phyloP scores from a whole-genome alignment of 2,329 filamentous ascomycete genomes.

The Raffaelea deltoideospora region DNA sequence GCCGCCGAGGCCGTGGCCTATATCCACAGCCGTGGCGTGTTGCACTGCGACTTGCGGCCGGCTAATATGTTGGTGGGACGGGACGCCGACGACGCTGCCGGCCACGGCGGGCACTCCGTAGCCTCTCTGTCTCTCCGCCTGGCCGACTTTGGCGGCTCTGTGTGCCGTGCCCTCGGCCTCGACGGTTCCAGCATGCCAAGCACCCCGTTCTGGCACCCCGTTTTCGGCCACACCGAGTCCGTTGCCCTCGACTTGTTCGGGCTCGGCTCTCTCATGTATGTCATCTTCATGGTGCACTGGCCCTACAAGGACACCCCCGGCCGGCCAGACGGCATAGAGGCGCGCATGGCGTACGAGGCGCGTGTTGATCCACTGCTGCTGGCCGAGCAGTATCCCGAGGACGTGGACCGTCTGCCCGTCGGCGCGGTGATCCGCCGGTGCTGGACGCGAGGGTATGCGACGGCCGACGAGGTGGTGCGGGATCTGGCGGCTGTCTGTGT shows the following conservation, averaged over 20 bases:
- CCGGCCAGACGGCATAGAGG: neutral
- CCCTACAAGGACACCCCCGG: neutral
- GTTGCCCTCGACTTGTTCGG: conserved; percentile 1
- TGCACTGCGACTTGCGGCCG: conserved; percentile 1
- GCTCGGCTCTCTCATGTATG: conserved; percentile 1
- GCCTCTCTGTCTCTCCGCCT: conserved; percentile 1
- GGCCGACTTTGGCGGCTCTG: conserved; percentile 1
- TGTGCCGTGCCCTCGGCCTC: neutral
- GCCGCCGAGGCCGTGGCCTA: conserved; percentile 1
- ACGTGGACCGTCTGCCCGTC: conserved; percentile 1
- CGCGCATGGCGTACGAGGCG: conserved; percentile 1
- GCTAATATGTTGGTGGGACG: conserved; percentile 1
- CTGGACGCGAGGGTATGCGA: conserved; percentile 1
- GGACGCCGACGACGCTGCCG: neutral
- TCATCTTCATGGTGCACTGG: conserved; percentile 1
- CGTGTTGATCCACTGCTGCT: neutral
- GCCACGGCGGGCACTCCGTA: neutral
- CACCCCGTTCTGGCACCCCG: conserved; percentile 2
- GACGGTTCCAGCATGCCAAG: conserved; percentile 1
- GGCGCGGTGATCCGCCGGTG: conserved; percentile 1
- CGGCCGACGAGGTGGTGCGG: neutral
- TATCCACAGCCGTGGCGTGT: neutral
- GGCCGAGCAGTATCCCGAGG: conserved; percentile 1
- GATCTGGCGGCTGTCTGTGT: neutral
- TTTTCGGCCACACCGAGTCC: conserved; percentile 1